These are phyloP conservation scores for Bruguiera parviflora DNA, from an alignment of 345 rosid genomes.

Conservation along the genomic window DNA sequence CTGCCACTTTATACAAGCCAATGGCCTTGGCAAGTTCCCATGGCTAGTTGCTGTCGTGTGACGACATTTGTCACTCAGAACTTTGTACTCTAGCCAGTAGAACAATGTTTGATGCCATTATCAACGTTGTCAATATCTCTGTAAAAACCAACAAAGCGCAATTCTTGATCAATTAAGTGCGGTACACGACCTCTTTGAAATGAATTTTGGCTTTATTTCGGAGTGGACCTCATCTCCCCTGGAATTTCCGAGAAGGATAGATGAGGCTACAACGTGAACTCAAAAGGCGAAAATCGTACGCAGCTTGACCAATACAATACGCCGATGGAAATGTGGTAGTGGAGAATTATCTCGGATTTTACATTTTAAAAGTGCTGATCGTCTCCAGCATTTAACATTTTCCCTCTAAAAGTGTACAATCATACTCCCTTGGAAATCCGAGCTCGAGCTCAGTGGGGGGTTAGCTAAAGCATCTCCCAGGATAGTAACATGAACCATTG, in stretches of 20 bases:
- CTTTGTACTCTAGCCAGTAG: slow-evolving; percentile 6
- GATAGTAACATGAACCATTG: not conserved
- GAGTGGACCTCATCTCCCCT: not conserved
- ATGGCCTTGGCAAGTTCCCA: slow-evolving; percentile 17
- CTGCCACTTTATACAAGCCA: slow-evolving; percentile 28
- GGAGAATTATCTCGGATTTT: no score
- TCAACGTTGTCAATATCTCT: not conserved
- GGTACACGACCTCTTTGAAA: slow-evolving; percentile 16
- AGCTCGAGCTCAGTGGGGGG: no score
- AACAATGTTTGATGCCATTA: slow-evolving; percentile 6
- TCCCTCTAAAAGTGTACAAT: no score
- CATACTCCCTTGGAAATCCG: no score
- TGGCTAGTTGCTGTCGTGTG: slow-evolving; percentile 8
- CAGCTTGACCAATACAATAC: slow-evolving; percentile 9
- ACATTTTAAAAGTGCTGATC: no score
- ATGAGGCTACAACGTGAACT: not conserved
- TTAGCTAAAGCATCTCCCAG: not conserved
- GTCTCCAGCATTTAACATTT: no score
- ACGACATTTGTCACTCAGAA: slow-evolving; percentile 31
- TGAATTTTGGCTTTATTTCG: slow-evolving; percentile 10
- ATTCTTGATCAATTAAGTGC: slow-evolving; percentile 10
- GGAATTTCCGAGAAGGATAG: not conserved
- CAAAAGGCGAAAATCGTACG: slow-evolving; percentile 5
- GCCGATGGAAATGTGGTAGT: not conserved
- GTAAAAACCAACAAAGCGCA: slow-evolving; percentile 9